Evolutionary conservation across 495 filamentous ascomycete species (phyloP).

Genomic region (Hypoxylon trugodes): DNA sequence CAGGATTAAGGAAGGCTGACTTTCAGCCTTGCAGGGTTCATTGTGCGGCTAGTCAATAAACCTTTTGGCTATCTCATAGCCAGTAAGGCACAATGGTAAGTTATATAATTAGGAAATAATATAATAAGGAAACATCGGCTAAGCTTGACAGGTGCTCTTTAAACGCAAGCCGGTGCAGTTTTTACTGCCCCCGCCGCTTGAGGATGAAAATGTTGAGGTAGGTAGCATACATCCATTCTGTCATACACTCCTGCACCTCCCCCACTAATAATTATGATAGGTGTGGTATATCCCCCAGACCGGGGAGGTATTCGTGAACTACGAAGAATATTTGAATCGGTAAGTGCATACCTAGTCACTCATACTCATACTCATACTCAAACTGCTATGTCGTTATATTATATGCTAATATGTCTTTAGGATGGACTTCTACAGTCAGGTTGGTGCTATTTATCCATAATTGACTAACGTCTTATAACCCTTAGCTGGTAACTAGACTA

Average conservation of each 20-base stretch:
- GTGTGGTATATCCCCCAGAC: slow-evolving; percentile 92
- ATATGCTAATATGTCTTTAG: slow-evolving; percentile 50
- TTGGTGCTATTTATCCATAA: no score
- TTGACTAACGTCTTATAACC: background rate
- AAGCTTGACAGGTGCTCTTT: slow-evolving; percentile 77
- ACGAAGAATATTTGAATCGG: slow-evolving; percentile 87
- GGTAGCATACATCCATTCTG: slow-evolving; percentile 54
- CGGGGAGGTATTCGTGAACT: slow-evolving; percentile 86
- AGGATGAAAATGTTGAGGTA: slow-evolving; percentile 87
- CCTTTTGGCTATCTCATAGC: slow-evolving; percentile 30
- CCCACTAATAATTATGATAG: slow-evolving; percentile 55
- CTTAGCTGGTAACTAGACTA: slow-evolving; percentile 15
- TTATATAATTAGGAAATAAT: background rate
- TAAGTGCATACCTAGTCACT: slow-evolving; percentile 51
- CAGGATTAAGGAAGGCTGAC: slow-evolving; percentile 46
- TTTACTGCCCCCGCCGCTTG: slow-evolving; percentile 72
- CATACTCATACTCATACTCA: background rate
- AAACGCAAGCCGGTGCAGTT: slow-evolving; percentile 96
- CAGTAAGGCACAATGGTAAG: slow-evolving; percentile 39
- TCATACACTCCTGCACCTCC: slow-evolving; percentile 25
- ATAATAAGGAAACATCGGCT: slow-evolving; percentile 6
- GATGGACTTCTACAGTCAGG: slow-evolving; percentile 94
- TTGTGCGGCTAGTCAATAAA: slow-evolving; percentile 31
- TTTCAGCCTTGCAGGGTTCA: slow-evolving; percentile 51
- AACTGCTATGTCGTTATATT: slow-evolving; percentile 1